Evolutionary conservation across 192 early-diverging fungal genomes (phyloP), one percentile per base, ranked within the genome.

Genomic region (Funneliformis mosseae): DNA sequence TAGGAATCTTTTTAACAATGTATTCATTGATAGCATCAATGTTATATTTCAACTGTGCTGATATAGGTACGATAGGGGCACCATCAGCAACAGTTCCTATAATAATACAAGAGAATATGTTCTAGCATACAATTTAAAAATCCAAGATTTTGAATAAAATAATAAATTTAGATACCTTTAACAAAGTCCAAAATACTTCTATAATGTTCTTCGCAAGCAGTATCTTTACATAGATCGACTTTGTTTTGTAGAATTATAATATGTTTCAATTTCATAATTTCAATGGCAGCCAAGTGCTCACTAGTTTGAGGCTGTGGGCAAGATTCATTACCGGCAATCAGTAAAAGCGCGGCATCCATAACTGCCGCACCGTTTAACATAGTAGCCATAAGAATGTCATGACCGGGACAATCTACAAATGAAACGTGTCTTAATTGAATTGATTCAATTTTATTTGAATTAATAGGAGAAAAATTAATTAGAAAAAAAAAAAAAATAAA

Each of bases 351-450:
- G 61, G 97, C 97, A 89, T 99, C 97, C 97, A 99, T 99, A 76
- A 99, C 97, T 39, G 97, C 97, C 46, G 96, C 95, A 80, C 98
- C 98, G 89, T 96, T 97, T 79, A 99, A 89, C 98, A 99, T 98
- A 77, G 97, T 98, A 45, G 97, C 95, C 98, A 98, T 98, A 80
- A 98, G 94, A 94, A 98, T 95, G 88, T 99, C 98, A 95, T 99
- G 97, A 81, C 98, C 98, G 39, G 98, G 97, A 85, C 98, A 98
- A 88, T 98, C 98, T 64, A 98, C 97, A 88, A 99, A 99, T 9
- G 96, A 97, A 25, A 99, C 96, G 81, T 98, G 97, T 81, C 96
- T 93, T 78, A 83, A 21, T 14, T 71, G 33, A 33, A 33, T 33
- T 33, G 33, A 33, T 33, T 33, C 33, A 33, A 33, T 33, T 33